Conservation (phyloP, 1,284 basidiomycete species). For the Boletus smithii region DNA sequence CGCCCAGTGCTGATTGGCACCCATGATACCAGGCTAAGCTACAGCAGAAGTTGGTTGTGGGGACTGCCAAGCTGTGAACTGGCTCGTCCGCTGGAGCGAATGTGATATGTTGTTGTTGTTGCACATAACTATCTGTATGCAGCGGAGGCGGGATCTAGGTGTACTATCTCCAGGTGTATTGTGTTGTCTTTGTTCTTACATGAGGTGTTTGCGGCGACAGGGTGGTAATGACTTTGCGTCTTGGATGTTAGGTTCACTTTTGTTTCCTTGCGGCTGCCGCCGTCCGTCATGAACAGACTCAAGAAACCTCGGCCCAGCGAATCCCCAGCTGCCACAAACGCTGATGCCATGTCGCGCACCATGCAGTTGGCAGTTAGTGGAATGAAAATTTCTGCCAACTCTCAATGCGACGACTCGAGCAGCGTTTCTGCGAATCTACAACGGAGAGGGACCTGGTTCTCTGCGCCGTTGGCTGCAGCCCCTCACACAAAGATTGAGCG, state of each 20-base stretch:
- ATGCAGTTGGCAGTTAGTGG: slow-evolving; percentile 29
- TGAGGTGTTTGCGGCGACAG: slow-evolving; percentile 9
- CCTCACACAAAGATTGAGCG: slow-evolving; percentile 43
- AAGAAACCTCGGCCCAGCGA: slow-evolving; percentile 23
- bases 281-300: slow-evolving; percentile 24
- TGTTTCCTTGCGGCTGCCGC: background rate
- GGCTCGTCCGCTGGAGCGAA: background rate
- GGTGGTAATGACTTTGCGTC: background rate
- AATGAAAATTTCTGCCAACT: background rate
- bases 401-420: background rate
- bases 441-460: slow-evolving; percentile 12
- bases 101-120: slow-evolving; percentile 16
- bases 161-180: slow-evolving; percentile 22
- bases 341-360: slow-evolving; percentile 25
- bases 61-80: slow-evolving; percentile 20
- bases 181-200: background rate
- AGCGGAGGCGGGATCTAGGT: slow-evolving; percentile 20
- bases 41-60: slow-evolving; percentile 47
- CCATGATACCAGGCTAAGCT: slow-evolving; percentile 46
- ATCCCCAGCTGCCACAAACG: background rate
- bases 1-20: slow-evolving; percentile 16
- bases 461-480: slow-evolving; percentile 13
- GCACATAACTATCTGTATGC: slow-evolving; percentile 15
- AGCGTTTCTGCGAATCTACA: slow-evolving; percentile 5
- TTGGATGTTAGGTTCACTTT: background rate